Percentiles rank a stretch among this genome's conserved stretches.
phyloP scores from a whole-genome alignment of 441 rosid genomes.

The Biscutella laevigata region DNA sequence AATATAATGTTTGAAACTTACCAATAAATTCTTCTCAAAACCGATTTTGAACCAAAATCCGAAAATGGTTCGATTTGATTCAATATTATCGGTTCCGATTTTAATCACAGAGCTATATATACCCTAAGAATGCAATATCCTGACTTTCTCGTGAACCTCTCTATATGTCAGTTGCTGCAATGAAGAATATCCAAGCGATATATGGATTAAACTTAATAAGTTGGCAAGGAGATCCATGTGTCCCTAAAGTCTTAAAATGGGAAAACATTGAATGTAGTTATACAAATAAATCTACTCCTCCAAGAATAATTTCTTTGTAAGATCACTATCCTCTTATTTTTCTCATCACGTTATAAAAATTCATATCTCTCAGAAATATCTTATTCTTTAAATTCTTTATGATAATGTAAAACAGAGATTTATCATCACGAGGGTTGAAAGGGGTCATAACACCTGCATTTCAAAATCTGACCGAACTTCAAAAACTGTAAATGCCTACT shows the following conservation, averaged over 20 bases:
- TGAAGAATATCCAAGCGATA: constrained; percentile 13
- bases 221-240: constrained; percentile 52
- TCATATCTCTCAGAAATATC: too few relatives aligned
- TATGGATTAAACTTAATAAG: constrained; percentile 19
- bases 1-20: too few relatives aligned
- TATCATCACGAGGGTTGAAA: constrained; percentile 3
- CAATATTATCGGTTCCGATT: too few relatives aligned
- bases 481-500: constrained; percentile 2
- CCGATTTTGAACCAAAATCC: too few relatives aligned
- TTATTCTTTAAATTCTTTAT: neutral
- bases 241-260: constrained; percentile 26
- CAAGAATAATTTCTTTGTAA: constrained; percentile 37
- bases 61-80: too few relatives aligned
- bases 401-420: constrained; percentile 1
- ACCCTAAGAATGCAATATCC: too few relatives aligned
- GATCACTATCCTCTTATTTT: neutral
- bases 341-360: too few relatives aligned
- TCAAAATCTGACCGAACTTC: constrained; percentile 10
- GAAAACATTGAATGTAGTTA: constrained; percentile 27
- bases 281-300: constrained; percentile 14
- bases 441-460: neutral
- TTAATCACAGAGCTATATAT: too few relatives aligned
- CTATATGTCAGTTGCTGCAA: constrained; percentile 26
- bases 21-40: too few relatives aligned
- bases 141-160: too few relatives aligned